These are phyloP conservation scores for Salix exigua DNA, from an alignment of 345 rosid genomes.

Conservation along the genomic window DNA sequence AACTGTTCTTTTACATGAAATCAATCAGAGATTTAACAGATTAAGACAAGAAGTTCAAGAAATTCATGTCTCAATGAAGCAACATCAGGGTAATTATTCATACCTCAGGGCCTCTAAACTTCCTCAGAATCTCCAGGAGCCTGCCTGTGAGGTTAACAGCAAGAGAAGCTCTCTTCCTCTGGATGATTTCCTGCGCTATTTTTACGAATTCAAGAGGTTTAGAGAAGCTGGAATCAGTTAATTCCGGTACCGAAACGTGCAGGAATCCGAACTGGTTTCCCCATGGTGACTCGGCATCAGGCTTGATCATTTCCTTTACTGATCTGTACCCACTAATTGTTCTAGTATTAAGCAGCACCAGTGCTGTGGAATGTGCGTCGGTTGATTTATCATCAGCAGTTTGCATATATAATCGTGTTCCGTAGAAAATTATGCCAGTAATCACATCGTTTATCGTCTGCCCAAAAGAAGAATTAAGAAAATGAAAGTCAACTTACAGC, in stretches of 20 bases:
- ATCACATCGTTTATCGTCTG: conserved; percentile 58
- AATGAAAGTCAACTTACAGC: background rate
- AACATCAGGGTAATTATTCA: background rate
- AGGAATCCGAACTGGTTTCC: conserved; percentile 48
- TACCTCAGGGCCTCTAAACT: conserved; percentile 45
- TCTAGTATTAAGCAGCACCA: conserved; percentile 50
- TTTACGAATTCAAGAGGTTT: conserved; percentile 34
- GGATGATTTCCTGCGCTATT: conserved; percentile 30
- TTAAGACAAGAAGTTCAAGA: too few species aligned
- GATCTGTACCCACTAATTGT: conserved; percentile 38
- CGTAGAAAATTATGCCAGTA: conserved; percentile 42
- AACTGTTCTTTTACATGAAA: too few species aligned
- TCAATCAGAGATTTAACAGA: too few species aligned
- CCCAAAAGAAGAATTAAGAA: background rate
- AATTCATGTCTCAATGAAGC: too few species aligned
- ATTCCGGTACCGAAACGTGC: conserved; percentile 31
- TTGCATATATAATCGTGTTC: conserved; percentile 46
- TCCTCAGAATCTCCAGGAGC: conserved; percentile 31
- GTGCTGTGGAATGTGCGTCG: conserved; percentile 31
- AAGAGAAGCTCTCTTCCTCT: conserved; percentile 31
- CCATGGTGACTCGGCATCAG: conserved; percentile 41
- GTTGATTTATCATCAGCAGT: conserved; percentile 5
- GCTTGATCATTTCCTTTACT: conserved; percentile 42
- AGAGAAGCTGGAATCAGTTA: background rate
- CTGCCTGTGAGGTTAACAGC: conserved; percentile 37